A percentile compares a stretch with the other conserved stretches of the same genome.
These are phyloP conservation scores for Fusarium sulawesiense DNA, from an alignment of 2,329 filamentous ascomycete genomes.

Conservation along the genomic window DNA sequence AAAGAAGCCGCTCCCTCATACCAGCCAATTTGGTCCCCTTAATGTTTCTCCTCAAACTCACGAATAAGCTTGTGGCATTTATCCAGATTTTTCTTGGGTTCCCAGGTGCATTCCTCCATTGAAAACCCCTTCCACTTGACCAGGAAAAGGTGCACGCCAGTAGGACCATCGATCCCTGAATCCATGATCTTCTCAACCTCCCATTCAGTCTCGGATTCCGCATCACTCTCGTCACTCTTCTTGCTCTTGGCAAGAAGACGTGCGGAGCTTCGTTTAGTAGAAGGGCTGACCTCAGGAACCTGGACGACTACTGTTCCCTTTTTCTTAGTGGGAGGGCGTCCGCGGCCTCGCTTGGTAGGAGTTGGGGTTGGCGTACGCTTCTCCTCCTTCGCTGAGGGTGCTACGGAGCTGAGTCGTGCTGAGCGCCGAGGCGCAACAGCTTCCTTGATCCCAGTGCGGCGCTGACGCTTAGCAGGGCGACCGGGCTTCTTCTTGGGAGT, in stretches of 20 bases:
- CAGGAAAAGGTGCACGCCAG: constrained; percentile 56
- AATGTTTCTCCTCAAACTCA: constrained; percentile 50
- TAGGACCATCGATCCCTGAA: constrained; percentile 52
- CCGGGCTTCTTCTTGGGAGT: not conserved
- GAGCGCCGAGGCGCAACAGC: constrained; percentile 26
- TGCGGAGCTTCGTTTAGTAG: not conserved
- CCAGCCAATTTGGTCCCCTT: not conserved
- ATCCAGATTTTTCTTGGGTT: constrained; percentile 59
- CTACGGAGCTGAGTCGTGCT: constrained; percentile 11
- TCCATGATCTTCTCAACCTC: constrained; percentile 62
- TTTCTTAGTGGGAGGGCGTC: constrained; percentile 20
- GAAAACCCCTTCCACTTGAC: constrained; percentile 67
- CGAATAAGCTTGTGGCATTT: constrained; percentile 54
- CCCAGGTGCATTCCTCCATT: constrained; percentile 63
- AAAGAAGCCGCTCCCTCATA: not conserved
- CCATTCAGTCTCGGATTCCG: constrained; percentile 51
- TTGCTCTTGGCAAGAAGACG: constrained; percentile 23
- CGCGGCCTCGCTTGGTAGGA: constrained; percentile 14
- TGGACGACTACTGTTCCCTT: constrained; percentile 9
- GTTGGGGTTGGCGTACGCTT: not conserved
- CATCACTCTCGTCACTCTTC: constrained; percentile 11
- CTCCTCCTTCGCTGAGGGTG: not conserved
- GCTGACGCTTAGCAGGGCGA: constrained; percentile 25
- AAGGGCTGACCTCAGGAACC: not conserved
- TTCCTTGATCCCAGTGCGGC: not conserved